Evolutionary conservation across 345 rosid species (phyloP).

Genomic region (Zanthoxylum bungeanum): DNA sequence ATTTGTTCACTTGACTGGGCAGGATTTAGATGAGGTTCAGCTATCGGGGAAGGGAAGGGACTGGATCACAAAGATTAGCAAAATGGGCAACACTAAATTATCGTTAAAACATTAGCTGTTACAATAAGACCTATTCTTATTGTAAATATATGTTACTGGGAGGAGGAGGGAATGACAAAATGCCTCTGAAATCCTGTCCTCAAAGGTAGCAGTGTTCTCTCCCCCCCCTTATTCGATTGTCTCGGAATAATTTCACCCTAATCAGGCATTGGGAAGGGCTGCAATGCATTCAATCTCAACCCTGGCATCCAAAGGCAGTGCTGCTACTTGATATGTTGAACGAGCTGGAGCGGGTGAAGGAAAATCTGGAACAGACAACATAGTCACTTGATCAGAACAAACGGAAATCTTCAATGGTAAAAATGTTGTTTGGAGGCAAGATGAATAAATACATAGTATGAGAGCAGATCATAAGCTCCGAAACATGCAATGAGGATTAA

Average conservation of each 20-base stretch:
- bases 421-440: background rate
- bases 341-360: conserved; percentile 83
- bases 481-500: background rate
- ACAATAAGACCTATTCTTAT: background rate
- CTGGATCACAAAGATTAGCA: too few species aligned
- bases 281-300: conserved; percentile 97
- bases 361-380: conserved; percentile 57
- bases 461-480: background rate
- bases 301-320: conserved; percentile 81
- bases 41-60: too few species aligned
- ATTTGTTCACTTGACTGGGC: too few species aligned
- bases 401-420: background rate
- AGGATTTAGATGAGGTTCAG: too few species aligned
- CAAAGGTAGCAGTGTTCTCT: background rate
- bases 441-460: background rate
- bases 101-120: background rate
- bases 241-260: background rate
- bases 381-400: background rate
- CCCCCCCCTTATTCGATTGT: background rate
- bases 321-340: conserved; percentile 92
- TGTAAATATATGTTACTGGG: background rate
- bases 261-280: conserved; percentile 29
- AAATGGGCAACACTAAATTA: background rate
- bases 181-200: background rate
- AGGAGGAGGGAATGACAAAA: background rate